Evolutionary conservation across 2,329 filamentous ascomycete genomes (phyloP).

Genomic region (Tolypocladium tundrense): DNA sequence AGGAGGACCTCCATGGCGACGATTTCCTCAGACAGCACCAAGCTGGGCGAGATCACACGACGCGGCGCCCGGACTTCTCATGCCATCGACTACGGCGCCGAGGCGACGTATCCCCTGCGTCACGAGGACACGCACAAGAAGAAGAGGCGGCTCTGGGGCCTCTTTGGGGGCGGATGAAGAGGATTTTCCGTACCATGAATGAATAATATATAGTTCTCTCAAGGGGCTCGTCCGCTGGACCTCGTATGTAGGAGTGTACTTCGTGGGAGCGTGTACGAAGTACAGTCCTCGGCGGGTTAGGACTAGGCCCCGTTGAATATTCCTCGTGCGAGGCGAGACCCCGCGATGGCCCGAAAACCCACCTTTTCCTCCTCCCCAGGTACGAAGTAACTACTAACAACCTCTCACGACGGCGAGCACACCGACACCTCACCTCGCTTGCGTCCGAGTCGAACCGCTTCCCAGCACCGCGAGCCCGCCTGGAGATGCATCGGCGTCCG

Average conservation of each 20-base stretch:
- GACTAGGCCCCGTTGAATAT: neutral
- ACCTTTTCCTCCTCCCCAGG: too few species aligned
- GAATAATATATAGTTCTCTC: too few species aligned
- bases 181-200: too few species aligned
- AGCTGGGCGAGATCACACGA: neutral
- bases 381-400: too few species aligned
- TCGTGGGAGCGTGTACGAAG: too few species aligned
- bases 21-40: slow-evolving; percentile 1
- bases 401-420: neutral
- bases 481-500: neutral
- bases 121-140: too few species aligned
- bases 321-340: neutral
- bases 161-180: too few species aligned
- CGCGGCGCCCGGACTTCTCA: neutral
- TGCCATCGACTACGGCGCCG: neutral
- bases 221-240: too few species aligned
- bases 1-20: slow-evolving; percentile 3
- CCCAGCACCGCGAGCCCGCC: neutral
- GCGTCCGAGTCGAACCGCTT: neutral
- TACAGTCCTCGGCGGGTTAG: too few species aligned
- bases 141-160: too few species aligned
- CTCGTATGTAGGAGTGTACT: too few species aligned
- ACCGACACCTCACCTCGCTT: neutral
- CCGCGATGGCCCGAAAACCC: neutral
- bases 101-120: neutral